Evolutionary conservation across 495 filamentous ascomycete species (phyloP).

Genomic region (Ramalina peruviana): DNA sequence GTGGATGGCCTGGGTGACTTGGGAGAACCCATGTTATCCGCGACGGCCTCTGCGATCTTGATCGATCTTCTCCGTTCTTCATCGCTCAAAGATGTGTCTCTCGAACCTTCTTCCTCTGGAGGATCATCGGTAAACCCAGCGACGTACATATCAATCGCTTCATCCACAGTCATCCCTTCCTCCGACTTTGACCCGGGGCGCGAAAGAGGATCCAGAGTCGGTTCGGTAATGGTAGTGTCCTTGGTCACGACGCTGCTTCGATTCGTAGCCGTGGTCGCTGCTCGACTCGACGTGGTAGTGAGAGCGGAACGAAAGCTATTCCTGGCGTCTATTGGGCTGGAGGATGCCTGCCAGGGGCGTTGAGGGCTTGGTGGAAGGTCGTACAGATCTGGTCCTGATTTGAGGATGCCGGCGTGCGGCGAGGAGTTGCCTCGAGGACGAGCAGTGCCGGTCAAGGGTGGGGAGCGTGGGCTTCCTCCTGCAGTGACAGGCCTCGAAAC

Average conservation of each 20-base stretch:
- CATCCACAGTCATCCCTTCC: slow-evolving; percentile 66
- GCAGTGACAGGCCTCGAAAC: slow-evolving; percentile 9
- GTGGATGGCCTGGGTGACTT: slow-evolving; percentile 13
- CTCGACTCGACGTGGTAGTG: slow-evolving; percentile 54
- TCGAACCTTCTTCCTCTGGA: slow-evolving; percentile 20
- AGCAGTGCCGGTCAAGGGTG: not conserved
- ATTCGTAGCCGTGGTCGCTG: slow-evolving; percentile 58
- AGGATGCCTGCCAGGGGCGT: slow-evolving; percentile 14
- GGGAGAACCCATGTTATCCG: slow-evolving; percentile 13
- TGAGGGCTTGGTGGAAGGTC: slow-evolving; percentile 17
- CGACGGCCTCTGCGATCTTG: slow-evolving; percentile 15
- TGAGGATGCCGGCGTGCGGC: not conserved
- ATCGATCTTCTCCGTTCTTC: slow-evolving; percentile 14
- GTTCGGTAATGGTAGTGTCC: slow-evolving; percentile 56
- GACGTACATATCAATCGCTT: slow-evolving; percentile 87
- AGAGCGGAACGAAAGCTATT: slow-evolving; percentile 59
- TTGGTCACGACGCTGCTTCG: slow-evolving; percentile 71
- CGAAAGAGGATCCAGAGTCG: slow-evolving; percentile 43
- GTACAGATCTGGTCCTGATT: not conserved
- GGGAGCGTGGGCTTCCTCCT: not conserved
- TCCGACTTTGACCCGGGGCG: slow-evolving; percentile 46
- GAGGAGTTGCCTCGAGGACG: not conserved
- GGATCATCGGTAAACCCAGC: slow-evolving; percentile 60
- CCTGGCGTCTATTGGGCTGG: slow-evolving; percentile 39
- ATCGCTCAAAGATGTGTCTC: slow-evolving; percentile 6